Evolutionary conservation across 2,329 filamentous ascomycete genomes (phyloP).

Genomic region (Pyrenochaeta sp.): DNA sequence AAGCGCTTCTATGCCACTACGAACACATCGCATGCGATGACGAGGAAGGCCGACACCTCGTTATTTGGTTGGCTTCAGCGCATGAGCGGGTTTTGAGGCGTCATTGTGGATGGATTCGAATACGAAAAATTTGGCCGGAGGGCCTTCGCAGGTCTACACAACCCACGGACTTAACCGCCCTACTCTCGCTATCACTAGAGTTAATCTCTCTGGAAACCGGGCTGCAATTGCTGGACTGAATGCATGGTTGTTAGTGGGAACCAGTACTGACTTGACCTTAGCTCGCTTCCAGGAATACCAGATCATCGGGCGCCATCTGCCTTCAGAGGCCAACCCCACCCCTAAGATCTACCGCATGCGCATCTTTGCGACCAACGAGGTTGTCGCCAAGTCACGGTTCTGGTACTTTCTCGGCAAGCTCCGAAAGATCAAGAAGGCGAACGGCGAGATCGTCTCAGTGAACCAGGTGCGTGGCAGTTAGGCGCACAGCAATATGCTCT

Average conservation of each 20-base stretch:
- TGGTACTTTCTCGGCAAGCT: constrained; percentile 99
- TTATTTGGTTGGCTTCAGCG: neutral
- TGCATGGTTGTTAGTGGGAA: constrained; percentile 9
- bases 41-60: neutral
- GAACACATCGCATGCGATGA: constrained; percentile 2
- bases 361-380: constrained; percentile 97
- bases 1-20: constrained; percentile 4
- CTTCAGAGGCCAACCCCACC: constrained; percentile 94
- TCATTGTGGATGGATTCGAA: neutral
- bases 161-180: neutral
- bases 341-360: constrained; percentile 99
- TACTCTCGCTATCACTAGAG: neutral
- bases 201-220: too few relatives aligned
- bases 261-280: constrained; percentile 57
- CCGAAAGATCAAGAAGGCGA: constrained; percentile 99
- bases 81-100: neutral
- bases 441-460: constrained; percentile 97
- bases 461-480: constrained; percentile 77
- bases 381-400: constrained; percentile 99
- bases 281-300: constrained; percentile 99
- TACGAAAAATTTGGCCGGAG: neutral
- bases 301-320: constrained; percentile 99
- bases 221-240: constrained; percentile 42
- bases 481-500: neutral
- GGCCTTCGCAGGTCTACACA: neutral